Evolutionary conservation across 305 asterid species (phyloP).

Genomic region (Salvia sclarea): DNA sequence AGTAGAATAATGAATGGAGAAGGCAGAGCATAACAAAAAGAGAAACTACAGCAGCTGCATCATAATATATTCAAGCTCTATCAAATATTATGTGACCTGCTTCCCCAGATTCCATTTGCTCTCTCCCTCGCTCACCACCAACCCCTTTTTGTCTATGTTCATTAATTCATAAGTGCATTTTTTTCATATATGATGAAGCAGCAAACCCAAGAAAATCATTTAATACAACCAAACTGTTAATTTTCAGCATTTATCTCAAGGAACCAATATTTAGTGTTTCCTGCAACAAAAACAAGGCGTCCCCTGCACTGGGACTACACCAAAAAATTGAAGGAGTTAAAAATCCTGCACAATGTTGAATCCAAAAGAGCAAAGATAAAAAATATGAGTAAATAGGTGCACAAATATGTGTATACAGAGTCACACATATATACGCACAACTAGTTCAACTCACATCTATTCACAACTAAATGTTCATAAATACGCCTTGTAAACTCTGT

Average conservation of each 20-base stretch:
- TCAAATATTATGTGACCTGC: neutral
- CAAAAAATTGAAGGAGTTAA: neutral
- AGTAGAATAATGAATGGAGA: slow-evolving; percentile 9
- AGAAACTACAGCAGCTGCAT: slow-evolving; percentile 8
- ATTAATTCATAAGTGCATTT: neutral
- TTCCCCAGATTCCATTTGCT: slow-evolving; percentile 5
- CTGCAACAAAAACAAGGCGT: neutral
- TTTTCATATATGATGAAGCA: neutral
- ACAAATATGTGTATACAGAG: neutral
- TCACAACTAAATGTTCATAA: neutral
- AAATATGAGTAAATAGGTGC: neutral
- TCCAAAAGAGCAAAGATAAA: neutral
- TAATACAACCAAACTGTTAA: neutral
- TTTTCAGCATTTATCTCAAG: neutral
- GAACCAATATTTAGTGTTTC: neutral
- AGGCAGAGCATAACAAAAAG: neutral
- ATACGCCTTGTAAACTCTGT: neutral
- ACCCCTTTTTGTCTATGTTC: neutral
- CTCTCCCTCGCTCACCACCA: neutral
- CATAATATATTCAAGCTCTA: slow-evolving; percentile 22
- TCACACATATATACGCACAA: neutral
- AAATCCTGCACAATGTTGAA: neutral
- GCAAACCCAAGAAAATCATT: neutral
- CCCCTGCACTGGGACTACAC: neutral
- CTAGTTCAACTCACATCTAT: neutral